These are phyloP conservation scores for Nakaseomyces sp. DNA, from an alignment of 1,139 yeast species.

Conservation along the genomic window DNA sequence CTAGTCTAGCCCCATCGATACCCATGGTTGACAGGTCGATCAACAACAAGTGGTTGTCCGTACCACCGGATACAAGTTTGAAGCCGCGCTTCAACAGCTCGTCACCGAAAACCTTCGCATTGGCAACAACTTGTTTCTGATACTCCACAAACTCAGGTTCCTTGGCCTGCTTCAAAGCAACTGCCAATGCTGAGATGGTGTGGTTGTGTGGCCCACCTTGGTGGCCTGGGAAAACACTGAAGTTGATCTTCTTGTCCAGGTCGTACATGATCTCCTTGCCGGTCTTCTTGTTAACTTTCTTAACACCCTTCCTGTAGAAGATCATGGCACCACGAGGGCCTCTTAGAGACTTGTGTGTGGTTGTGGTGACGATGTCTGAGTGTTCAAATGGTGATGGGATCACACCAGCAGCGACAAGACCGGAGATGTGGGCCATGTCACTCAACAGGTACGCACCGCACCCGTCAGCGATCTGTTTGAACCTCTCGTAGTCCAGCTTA, in stretches of 20 bases:
- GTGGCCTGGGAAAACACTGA: slow-evolving; percentile 96
- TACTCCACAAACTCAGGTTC: slow-evolving; percentile 80
- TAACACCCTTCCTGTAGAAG: slow-evolving; percentile 86
- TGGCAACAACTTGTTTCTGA: slow-evolving; percentile 71
- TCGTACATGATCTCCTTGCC: slow-evolving; percentile 85
- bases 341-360: slow-evolving; percentile 93
- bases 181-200: slow-evolving; percentile 91
- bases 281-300: slow-evolving; percentile 62
- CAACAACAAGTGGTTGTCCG: slow-evolving; percentile 88
- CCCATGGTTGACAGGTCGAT: slow-evolving; percentile 75
- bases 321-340: slow-evolving; percentile 99
- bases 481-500: slow-evolving; percentile 80
- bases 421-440: slow-evolving; percentile 97
- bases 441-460: slow-evolving; percentile 87
- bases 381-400: slow-evolving; percentile 88
- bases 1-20: slow-evolving; percentile 94
- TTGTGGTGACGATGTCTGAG: slow-evolving; percentile 93
- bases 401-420: slow-evolving; percentile 87
- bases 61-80: slow-evolving; percentile 80
- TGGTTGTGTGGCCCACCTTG: slow-evolving; percentile 99
- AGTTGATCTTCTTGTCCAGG: slow-evolving; percentile 82
- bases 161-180: slow-evolving; percentile 83
- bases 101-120: slow-evolving; percentile 69
- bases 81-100: slow-evolving; percentile 63
- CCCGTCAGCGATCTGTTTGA: slow-evolving; percentile 81